These are phyloP conservation scores for Pueraria montana DNA, from an alignment of 306 rosid species.

Conservation along the genomic window DNA sequence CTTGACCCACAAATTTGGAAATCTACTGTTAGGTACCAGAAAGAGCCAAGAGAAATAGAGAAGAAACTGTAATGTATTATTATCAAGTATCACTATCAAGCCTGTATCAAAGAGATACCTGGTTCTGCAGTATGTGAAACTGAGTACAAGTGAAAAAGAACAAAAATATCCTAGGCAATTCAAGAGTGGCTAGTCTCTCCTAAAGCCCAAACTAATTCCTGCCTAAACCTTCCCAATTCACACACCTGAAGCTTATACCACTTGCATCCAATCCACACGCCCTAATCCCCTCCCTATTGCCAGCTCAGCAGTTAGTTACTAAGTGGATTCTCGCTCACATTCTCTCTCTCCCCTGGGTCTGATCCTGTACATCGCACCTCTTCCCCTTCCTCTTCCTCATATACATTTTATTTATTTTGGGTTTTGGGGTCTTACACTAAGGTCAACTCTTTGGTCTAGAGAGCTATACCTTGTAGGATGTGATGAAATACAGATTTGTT, in stretches of 20 bases:
- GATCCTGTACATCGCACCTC: no score
- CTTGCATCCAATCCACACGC: no score
- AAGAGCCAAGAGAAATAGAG: not conserved
- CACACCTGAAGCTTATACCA: no score
- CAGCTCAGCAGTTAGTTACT: no score
- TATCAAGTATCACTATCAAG: not conserved
- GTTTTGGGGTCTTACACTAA: not conserved
- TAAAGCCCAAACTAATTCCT: no score
- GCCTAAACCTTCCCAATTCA: no score
- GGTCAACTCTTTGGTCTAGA: slow-evolving; percentile 6
- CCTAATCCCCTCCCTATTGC: no score
- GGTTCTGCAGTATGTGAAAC: not conserved
- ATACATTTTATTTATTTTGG: not conserved
- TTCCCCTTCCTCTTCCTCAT: no score
- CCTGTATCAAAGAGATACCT: not conserved
- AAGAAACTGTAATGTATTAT: not conserved
- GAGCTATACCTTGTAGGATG: not conserved
- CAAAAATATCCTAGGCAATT: not conserved
- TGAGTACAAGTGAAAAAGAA: not conserved
- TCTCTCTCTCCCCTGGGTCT: no score
- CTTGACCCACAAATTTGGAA: not conserved
- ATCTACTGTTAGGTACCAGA: not conserved
- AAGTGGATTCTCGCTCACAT: no score
- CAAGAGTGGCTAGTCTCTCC: no score
- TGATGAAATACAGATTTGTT: not conserved